Evolutionary conservation across 2,329 filamentous ascomycete species (phyloP).

Genomic region (Mycosphaerelloides madeirae): DNA sequence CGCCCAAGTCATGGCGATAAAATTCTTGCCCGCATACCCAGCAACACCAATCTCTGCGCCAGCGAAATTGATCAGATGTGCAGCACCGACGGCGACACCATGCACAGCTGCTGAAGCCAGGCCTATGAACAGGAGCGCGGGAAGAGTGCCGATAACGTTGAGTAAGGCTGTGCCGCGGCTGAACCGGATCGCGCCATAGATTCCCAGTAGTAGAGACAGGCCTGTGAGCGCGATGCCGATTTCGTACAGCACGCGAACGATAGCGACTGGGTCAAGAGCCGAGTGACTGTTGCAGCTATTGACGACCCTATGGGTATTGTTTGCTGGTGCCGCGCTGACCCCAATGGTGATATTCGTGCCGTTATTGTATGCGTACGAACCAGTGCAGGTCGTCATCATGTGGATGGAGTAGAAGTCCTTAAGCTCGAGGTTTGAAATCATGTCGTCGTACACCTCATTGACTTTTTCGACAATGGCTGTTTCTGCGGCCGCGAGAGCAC

Average conservation of each 20-base stretch:
- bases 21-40: conserved; percentile 50
- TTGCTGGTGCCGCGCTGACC: conserved; percentile 17
- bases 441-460: conserved; percentile 33
- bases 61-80: conserved; percentile 50
- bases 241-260: conserved; percentile 56
- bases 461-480: conserved; percentile 40
- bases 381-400: conserved; percentile 55
- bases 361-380: conserved; percentile 38
- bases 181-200: conserved; percentile 40
- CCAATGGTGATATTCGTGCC: conserved; percentile 41
- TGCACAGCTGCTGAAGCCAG: conserved; percentile 72
- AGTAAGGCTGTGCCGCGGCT: conserved; percentile 39
- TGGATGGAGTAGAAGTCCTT: conserved; percentile 59
- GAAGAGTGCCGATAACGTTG: conserved; percentile 46
- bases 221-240: conserved; percentile 52
- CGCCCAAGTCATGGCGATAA: conserved; percentile 57
- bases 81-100: conserved; percentile 54
- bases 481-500: conserved; percentile 30
- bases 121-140: conserved; percentile 56
- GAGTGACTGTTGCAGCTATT: conserved; percentile 51
- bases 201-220: conserved; percentile 43
- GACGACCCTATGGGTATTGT: conserved; percentile 46
- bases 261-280: conserved; percentile 48
- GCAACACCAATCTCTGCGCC: conserved; percentile 47
- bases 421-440: conserved; percentile 48